Evolutionary conservation across 345 rosid genomes (phyloP).

Genomic region (Acer yangbiense): DNA sequence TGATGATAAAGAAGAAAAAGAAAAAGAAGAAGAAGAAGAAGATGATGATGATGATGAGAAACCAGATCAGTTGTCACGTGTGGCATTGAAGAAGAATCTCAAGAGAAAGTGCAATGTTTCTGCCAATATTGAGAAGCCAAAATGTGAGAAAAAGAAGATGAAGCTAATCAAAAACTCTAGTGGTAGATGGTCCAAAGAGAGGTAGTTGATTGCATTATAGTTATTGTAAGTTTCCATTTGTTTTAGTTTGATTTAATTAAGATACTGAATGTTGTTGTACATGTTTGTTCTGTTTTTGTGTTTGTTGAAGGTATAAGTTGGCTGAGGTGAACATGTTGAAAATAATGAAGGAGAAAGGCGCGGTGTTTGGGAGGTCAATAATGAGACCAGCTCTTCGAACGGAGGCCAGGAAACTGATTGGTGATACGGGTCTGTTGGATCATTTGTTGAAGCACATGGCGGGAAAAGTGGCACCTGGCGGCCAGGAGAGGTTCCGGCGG

Average conservation of each 20-base stretch:
- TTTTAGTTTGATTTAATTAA: background rate
- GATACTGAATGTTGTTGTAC: background rate
- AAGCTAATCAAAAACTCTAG: slow-evolving; percentile 44
- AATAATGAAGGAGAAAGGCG: slow-evolving; percentile 79
- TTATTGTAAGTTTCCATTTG: background rate
- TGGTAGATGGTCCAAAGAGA: slow-evolving; percentile 77
- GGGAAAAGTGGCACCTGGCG: slow-evolving; percentile 91
- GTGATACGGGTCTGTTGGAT: slow-evolving; percentile 93
- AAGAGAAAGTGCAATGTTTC: slow-evolving; percentile 46
- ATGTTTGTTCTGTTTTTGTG: background rate
- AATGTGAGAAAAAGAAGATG: slow-evolving; percentile 29
- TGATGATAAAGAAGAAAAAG: slow-evolving; percentile 8
- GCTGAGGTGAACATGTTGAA: slow-evolving; percentile 88
- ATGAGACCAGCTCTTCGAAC: slow-evolving; percentile 71
- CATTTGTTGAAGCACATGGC: slow-evolving; percentile 98
- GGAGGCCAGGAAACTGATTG: slow-evolving; percentile 86
- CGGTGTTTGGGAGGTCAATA: slow-evolving; percentile 68
- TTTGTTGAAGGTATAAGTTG: slow-evolving; percentile 60
- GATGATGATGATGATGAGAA: slow-evolving; percentile 11
- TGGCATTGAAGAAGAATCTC: slow-evolving; percentile 1
- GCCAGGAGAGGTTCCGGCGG: slow-evolving; percentile 80
- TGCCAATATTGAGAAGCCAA: background rate
- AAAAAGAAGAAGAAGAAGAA: too few species aligned
- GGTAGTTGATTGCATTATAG: slow-evolving; percentile 37
- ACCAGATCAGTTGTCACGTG: slow-evolving; percentile 5